Conservation (phyloP, 2,329 filamentous ascomycete genomes). For the Epichloe glyceriae region DNA sequence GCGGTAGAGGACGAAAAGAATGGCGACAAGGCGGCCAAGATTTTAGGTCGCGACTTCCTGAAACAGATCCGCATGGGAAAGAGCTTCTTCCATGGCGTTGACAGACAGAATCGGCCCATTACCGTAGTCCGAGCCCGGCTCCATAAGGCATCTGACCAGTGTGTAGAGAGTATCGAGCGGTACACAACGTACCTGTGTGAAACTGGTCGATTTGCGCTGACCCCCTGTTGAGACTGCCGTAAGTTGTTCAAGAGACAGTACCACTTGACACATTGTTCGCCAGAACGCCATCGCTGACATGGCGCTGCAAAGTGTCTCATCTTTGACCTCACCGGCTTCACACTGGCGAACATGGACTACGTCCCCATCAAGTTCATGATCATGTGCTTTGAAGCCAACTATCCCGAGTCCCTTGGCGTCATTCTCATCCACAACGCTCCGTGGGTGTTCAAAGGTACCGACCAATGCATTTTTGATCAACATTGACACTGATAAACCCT, state of each 20-base stretch:
- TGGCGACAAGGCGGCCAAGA: neutral
- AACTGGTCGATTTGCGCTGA: constrained; percentile 10
- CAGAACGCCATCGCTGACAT: neutral
- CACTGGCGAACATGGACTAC: constrained; percentile 64
- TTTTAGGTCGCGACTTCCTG: constrained; percentile 15
- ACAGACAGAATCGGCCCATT: constrained; percentile 22
- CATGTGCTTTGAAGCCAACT: constrained; percentile 66
- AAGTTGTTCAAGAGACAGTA: neutral
- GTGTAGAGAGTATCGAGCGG: constrained; percentile 20
- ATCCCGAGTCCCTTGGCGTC: constrained; percentile 57
- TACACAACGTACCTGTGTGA: constrained; percentile 28
- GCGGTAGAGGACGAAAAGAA: constrained; percentile 18
- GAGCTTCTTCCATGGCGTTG: constrained; percentile 23
- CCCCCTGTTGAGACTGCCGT: constrained; percentile 10
- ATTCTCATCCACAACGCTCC: constrained; percentile 65
- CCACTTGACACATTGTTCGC: neutral
- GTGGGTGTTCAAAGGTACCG: constrained; percentile 47
- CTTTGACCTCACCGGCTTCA: constrained; percentile 62
- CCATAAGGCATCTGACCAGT: constrained; percentile 20
- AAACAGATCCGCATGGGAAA: constrained; percentile 26
- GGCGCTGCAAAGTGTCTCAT: constrained; percentile 27
- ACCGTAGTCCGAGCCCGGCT: constrained; percentile 22
- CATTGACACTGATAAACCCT: neutral
- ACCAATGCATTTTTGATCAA: neutral
- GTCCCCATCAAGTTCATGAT: constrained; percentile 67